A percentile compares a stretch with the other conserved stretches of the same genome.
Conservation (phyloP, 2,329 filamentous ascomycete species). For the Blastomyces percursus region DNA sequence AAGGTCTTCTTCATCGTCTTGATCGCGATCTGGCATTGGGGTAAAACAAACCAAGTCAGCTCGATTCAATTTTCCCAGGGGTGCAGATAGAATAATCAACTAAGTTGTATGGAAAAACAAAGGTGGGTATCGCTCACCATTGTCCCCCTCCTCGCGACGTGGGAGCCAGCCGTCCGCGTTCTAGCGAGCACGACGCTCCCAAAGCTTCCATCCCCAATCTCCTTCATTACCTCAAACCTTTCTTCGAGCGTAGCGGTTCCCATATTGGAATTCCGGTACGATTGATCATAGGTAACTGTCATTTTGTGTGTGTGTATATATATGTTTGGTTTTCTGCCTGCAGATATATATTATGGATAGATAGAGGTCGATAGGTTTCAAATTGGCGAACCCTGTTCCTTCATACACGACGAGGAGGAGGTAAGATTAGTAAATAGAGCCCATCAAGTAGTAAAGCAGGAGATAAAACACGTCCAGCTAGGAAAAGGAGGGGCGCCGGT, state of each 20-base stretch:
- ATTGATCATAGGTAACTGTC: conserved; percentile 64
- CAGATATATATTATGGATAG: conserved; percentile 23
- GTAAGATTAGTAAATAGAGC: not conserved
- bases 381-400: not conserved
- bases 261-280: conserved; percentile 51
- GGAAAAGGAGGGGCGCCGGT: not conserved
- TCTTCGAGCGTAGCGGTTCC: conserved; percentile 58
- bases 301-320: conserved; percentile 42
- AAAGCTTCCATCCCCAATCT: conserved; percentile 98
- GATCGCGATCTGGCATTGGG: conserved; percentile 66
- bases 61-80: not conserved
- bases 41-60: not conserved
- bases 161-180: conserved; percentile 80
- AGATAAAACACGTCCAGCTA: not conserved
- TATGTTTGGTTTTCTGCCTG: conserved; percentile 25
- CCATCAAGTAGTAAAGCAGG: not conserved
- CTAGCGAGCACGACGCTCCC: conserved; percentile 88
- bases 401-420: not conserved
- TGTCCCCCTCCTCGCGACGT: conserved; percentile 77
- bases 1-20: conserved; percentile 99
- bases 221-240: conserved; percentile 91
- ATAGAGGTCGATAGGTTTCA: not conserved
- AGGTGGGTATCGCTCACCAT: conserved; percentile 54
- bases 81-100: not conserved
- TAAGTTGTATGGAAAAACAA: not conserved